A percentile compares a stretch with the other conserved stretches of the same genome.
These are phyloP conservation scores for Cyberlindnera suaveolens DNA, from an alignment of 805 yeast species.

Conservation along the genomic window DNA sequence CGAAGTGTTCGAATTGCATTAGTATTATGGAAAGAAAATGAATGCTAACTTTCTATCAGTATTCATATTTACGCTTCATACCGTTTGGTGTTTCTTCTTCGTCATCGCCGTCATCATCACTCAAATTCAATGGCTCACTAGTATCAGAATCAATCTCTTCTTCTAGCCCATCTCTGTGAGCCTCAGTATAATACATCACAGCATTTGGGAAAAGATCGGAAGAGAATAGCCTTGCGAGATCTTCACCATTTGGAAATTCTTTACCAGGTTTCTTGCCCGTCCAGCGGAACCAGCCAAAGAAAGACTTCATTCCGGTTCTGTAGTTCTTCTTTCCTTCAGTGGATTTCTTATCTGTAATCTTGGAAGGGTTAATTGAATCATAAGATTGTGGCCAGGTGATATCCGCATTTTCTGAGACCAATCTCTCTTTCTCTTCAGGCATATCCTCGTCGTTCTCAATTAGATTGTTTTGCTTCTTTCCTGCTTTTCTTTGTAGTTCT, in stretches of 20 bases:
- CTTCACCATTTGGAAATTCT: slow-evolving; percentile 75
- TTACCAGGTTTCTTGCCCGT: slow-evolving; percentile 73
- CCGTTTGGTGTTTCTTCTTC: too few species aligned
- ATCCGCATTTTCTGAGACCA: slow-evolving; percentile 47
- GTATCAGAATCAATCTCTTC: slow-evolving; percentile 49
- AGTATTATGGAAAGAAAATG: too few species aligned
- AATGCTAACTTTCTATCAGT: too few species aligned
- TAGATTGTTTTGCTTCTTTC: slow-evolving; percentile 14
- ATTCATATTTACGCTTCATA: too few species aligned
- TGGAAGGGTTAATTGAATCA: slow-evolving; percentile 46
- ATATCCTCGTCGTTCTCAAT: slow-evolving; percentile 29
- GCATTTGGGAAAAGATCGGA: slow-evolving; percentile 87
- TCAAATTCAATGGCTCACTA: slow-evolving; percentile 45
- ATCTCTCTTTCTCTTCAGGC: slow-evolving; percentile 43
- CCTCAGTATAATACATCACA: slow-evolving; percentile 72
- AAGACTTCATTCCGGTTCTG: slow-evolving; percentile 70
- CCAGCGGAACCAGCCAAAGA: slow-evolving; percentile 86
- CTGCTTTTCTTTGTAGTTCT: slow-evolving; percentile 4
- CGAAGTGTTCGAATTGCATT: too few species aligned
- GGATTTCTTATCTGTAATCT: slow-evolving; percentile 39
- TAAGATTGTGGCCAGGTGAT: slow-evolving; percentile 69
- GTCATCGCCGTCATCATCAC: slow-evolving; percentile 16
- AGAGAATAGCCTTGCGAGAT: slow-evolving; percentile 59
- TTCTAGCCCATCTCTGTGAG: slow-evolving; percentile 53
- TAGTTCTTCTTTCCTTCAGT: slow-evolving; percentile 55